Percentiles rank a stretch among this genome's conserved stretches.
Conservation (phyloP, 106 monocot species). For the Amphibolis antarctica region DNA sequence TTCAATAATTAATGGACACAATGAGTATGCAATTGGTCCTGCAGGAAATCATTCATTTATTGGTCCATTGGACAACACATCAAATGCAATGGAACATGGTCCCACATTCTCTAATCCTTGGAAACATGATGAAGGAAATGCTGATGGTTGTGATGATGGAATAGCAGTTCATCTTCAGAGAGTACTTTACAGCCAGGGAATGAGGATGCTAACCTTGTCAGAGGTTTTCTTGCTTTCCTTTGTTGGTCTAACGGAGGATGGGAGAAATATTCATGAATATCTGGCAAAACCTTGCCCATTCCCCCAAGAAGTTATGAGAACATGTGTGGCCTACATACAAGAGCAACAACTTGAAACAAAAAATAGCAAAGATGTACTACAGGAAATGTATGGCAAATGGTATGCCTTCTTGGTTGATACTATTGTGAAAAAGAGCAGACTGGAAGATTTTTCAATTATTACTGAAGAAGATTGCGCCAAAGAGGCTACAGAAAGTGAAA, state of each 20-base stretch:
- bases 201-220: constrained; percentile 57
- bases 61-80: not conserved
- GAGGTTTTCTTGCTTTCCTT: constrained; percentile 71
- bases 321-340: constrained; percentile 4
- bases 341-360: constrained; percentile 5
- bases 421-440: constrained; percentile 24
- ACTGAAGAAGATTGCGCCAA: too few relatives aligned
- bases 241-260: constrained; percentile 56
- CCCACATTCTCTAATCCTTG: constrained; percentile 7
- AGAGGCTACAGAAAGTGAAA: too few relatives aligned
- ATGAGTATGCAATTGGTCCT: not conserved
- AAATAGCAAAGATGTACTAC: constrained; percentile 10
- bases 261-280: constrained; percentile 38
- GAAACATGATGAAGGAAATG: constrained; percentile 11
- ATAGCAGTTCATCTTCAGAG: constrained; percentile 4
- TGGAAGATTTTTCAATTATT: not conserved
- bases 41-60: not conserved
- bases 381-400: constrained; percentile 31
- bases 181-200: constrained; percentile 2
- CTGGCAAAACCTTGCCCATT: constrained; percentile 5
- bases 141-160: constrained; percentile 5
- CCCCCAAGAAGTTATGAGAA: constrained; percentile 21
- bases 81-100: not conserved
- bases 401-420: constrained; percentile 42
- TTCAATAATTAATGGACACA: constrained; percentile 7